Conservation (phyloP, 2,329 filamentous ascomycete species). For the Fusarium camptoceras region DNA sequence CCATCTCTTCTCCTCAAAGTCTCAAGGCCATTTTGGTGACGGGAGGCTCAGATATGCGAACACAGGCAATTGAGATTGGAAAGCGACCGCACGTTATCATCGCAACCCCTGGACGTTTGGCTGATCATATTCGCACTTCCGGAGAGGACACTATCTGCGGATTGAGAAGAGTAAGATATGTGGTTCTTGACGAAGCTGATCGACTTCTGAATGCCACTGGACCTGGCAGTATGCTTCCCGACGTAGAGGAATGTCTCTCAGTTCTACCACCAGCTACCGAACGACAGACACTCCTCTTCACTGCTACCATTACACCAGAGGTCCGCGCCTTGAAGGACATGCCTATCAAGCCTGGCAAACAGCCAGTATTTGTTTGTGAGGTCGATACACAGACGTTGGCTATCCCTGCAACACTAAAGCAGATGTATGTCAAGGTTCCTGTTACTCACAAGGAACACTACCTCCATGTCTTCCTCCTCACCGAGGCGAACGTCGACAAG, state of each 20-base stretch:
- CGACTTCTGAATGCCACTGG: slow-evolving; percentile 80
- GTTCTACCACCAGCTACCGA: slow-evolving; percentile 80
- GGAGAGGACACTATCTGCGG: slow-evolving; percentile 91
- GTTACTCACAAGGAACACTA: slow-evolving; percentile 96
- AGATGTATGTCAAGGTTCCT: slow-evolving; percentile 88
- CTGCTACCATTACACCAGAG: slow-evolving; percentile 93
- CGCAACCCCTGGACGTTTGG: slow-evolving; percentile 90
- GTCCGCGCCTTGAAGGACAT: slow-evolving; percentile 87
- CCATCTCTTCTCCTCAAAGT: slow-evolving; percentile 87
- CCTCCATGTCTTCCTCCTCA: slow-evolving; percentile 87
- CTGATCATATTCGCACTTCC: slow-evolving; percentile 92
- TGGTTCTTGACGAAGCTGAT: slow-evolving; percentile 97
- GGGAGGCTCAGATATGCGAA: slow-evolving; percentile 91
- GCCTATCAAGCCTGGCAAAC: slow-evolving; percentile 75
- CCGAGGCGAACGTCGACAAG: slow-evolving; percentile 78
- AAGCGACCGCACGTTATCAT: slow-evolving; percentile 91
- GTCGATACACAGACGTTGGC: slow-evolving; percentile 80
- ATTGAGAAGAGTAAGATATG: slow-evolving; percentile 80
- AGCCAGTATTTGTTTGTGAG: slow-evolving; percentile 89
- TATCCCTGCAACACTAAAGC: slow-evolving; percentile 82
- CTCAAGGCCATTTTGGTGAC: slow-evolving; percentile 92
- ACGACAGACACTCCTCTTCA: slow-evolving; percentile 95
- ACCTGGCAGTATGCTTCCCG: slow-evolving; percentile 90
- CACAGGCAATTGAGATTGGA: slow-evolving; percentile 86
- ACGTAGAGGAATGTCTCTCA: slow-evolving; percentile 88